Evolutionary conservation across 768 basidiomycete genomes (phyloP).

Genomic region (Fomitopsis pulvina): DNA sequence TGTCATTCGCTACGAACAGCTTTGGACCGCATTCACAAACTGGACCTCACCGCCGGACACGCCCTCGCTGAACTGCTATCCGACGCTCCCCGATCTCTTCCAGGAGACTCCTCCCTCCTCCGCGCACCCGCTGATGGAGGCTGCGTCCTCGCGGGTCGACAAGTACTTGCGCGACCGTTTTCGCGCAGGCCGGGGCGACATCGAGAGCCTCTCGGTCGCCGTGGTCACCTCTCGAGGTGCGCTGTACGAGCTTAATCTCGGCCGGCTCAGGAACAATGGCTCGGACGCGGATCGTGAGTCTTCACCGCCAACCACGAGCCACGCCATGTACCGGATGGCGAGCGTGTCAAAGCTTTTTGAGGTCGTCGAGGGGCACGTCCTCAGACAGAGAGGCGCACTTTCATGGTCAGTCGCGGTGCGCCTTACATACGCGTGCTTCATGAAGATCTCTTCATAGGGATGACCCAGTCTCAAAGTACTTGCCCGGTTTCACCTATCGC

Average conservation of each 20-base stretch:
- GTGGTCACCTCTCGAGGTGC: slow-evolving; percentile 40
- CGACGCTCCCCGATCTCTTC: slow-evolving; percentile 22
- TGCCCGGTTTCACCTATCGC: slow-evolving; percentile 31
- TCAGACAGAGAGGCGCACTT: slow-evolving; percentile 37
- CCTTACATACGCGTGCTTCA: neutral
- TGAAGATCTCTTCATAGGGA: slow-evolving; percentile 29
- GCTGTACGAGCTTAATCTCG: slow-evolving; percentile 40
- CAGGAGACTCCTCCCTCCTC: slow-evolving; percentile 13
- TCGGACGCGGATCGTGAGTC: slow-evolving; percentile 24
- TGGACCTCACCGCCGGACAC: neutral
- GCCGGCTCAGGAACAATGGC: slow-evolving; percentile 39
- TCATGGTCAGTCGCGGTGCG: slow-evolving; percentile 19
- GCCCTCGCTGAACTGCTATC: slow-evolving; percentile 16
- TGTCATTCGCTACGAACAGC: neutral
- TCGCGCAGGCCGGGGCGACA: slow-evolving; percentile 24
- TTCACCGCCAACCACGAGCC: slow-evolving; percentile 13
- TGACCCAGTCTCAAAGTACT: slow-evolving; percentile 40
- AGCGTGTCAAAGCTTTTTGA: slow-evolving; percentile 48
- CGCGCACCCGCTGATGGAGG: slow-evolving; percentile 12
- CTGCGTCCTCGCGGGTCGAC: neutral
- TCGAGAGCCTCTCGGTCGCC: slow-evolving; percentile 46
- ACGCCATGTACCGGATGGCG: slow-evolving; percentile 45
- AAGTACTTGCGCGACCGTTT: slow-evolving; percentile 12
- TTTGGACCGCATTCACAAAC: neutral
- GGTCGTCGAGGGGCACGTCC: slow-evolving; percentile 39